Conservation (phyloP, 495 filamentous ascomycete genomes). For the Halenospora varia region DNA sequence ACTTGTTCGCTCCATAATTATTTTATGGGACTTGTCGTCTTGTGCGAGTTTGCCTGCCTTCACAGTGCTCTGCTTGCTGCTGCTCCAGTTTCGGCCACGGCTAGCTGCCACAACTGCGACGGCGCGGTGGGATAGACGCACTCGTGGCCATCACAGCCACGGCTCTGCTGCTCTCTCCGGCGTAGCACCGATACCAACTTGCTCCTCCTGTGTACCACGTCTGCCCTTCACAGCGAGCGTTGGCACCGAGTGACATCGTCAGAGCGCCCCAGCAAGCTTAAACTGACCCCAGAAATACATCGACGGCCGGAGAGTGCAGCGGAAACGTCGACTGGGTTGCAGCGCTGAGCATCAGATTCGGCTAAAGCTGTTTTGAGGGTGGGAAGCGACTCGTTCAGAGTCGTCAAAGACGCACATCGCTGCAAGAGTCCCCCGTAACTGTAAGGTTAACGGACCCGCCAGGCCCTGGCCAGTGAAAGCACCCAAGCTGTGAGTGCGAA, state of each 20-base stretch:
- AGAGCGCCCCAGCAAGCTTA: background rate
- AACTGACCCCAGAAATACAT: background rate
- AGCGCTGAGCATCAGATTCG: background rate
- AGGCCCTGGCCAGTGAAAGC: too few relatives aligned
- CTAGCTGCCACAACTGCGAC: background rate
- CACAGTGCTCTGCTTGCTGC: too few relatives aligned
- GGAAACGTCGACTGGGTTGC: background rate
- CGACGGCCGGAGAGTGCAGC: background rate
- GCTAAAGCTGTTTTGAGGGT: background rate
- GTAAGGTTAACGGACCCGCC: too few relatives aligned
- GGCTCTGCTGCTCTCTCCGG: background rate
- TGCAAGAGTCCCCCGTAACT: too few relatives aligned
- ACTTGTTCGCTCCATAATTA: background rate
- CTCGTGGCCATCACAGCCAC: background rate
- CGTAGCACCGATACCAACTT: too few relatives aligned
- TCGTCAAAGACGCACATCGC: background rate
- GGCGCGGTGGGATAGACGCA: background rate
- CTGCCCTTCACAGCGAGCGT: too few relatives aligned
- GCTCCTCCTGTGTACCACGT: too few relatives aligned
- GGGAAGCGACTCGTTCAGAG: background rate
- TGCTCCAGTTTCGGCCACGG: too few relatives aligned
- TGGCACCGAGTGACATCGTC: too few relatives aligned
- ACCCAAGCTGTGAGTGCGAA: conserved; percentile 20
- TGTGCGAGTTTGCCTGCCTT: background rate
- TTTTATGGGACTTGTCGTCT: background rate